Base-by-base conservation (phyloP, 148 eudicot species). In the Euryodendron excelsum region DNA sequence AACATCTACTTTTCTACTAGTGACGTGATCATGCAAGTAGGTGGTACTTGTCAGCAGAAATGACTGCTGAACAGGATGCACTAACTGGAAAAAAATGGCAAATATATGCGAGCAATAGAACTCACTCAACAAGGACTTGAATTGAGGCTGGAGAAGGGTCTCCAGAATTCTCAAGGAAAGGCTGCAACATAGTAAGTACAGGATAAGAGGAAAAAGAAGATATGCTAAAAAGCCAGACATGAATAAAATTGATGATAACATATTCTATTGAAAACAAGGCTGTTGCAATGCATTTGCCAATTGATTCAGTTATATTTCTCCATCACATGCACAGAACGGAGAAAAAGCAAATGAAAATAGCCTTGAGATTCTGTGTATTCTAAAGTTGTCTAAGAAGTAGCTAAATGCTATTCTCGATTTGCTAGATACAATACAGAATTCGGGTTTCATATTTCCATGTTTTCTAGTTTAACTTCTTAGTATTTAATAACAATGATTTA, bases 91-190 rank as follows among this genome's bases (percentile, higher is more conserved):
- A 55, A 31, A 25, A 20, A 31, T 41, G 36, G 44, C 41, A 80
- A 30, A 69, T 48, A 31, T 5, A 14, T 25, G 47, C 23, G 63
- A 52, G 72, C 13, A 44, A 62, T 12, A 39, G 31, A 77, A 80
- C 93, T 91, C 88, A 94, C 98, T 94, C 78, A 63, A 89, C 84
- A 75, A 71, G 76, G 41, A 72, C 94, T 87, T 89, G 88, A 65
- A 91, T 85, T 27, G 84, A 79, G 45, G 84, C 83, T 61, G 82
- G 47, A 41, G 76, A 78, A 41, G 88, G 47, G 68, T 81, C 95
- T 85, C 77, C 95, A 76, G 82, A 62, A 80, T 66, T 85, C 63
- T 89, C 88, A 76, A 94, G 85, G 71, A 85, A 86, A 63, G 98
- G 98, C 98, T 94, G 88, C 74, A 50, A 80, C 12, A 44, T 72